These are phyloP conservation scores for Anacardium occidentale DNA, from an alignment of 345 rosid genomes.

Conservation along the genomic window DNA sequence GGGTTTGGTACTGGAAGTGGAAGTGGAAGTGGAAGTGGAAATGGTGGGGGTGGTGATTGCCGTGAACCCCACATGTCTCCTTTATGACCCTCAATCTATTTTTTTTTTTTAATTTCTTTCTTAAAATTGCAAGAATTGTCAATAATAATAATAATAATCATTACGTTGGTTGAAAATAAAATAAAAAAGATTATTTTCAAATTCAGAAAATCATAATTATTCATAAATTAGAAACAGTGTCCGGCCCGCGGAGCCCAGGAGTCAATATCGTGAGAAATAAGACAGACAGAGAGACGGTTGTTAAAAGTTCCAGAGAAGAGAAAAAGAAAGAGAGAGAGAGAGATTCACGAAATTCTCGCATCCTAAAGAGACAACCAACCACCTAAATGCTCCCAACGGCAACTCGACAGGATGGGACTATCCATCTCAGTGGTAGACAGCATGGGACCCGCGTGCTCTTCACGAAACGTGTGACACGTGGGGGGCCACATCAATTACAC, in stretches of 20 bases:
- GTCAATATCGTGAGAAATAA: too few species aligned
- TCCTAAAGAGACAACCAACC: constrained; percentile 8
- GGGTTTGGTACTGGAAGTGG: constrained; percentile 5
- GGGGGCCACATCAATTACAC: background rate
- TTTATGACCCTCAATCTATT: constrained; percentile 19
- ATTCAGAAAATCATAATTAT: too few species aligned
- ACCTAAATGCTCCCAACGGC: constrained; percentile 34
- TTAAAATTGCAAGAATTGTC: too few species aligned
- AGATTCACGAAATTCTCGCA: background rate
- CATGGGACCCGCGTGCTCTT: background rate
- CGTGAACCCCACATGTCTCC: constrained; percentile 46
- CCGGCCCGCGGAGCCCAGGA: too few species aligned
- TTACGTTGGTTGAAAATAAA: too few species aligned
- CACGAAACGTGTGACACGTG: background rate
- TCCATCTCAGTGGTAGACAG: background rate
- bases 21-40: background rate
- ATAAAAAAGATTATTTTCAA: too few species aligned
- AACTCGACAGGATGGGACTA: constrained; percentile 45
- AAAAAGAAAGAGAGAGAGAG: too few species aligned
- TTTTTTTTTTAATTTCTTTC: background rate
- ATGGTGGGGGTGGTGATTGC: constrained; percentile 21
- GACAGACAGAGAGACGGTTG: too few species aligned
- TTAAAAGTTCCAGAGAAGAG: too few species aligned
- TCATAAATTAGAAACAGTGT: too few species aligned
- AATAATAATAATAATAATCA: too few species aligned